Percentiles rank a stretch among this genome's conserved stretches.
These are phyloP conservation scores for Decorospora gaudefroyi DNA, from an alignment of 2,329 filamentous ascomycete genomes.

Conservation along the genomic window DNA sequence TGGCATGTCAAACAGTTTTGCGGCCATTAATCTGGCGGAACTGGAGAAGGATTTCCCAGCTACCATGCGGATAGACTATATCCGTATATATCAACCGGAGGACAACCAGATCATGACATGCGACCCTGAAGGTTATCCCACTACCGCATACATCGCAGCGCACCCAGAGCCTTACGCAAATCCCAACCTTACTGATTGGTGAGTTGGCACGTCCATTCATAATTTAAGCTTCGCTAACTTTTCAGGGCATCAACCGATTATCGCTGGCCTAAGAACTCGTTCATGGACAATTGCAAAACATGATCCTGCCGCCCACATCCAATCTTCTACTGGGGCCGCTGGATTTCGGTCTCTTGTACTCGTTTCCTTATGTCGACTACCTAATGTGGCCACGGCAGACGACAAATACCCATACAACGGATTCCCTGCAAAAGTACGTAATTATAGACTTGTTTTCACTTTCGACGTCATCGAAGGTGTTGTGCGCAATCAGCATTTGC, in stretches of 20 bases:
- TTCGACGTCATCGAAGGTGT: constrained; percentile 23
- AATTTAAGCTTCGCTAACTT: constrained; percentile 13
- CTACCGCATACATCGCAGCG: constrained; percentile 67
- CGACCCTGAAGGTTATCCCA: constrained; percentile 68
- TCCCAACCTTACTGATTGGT: constrained; percentile 67
- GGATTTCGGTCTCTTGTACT: constrained; percentile 20
- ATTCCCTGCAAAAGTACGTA: constrained; percentile 34
- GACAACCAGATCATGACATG: constrained; percentile 64
- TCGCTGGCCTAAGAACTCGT: constrained; percentile 64
- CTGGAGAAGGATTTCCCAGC: constrained; percentile 61
- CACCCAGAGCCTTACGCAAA: constrained; percentile 67
- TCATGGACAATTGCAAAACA: constrained; percentile 60
- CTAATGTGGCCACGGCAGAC: constrained; percentile 37
- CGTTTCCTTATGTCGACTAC: constrained; percentile 26
- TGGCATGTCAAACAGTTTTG: constrained; percentile 70
- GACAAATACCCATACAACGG: constrained; percentile 33
- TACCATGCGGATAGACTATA: constrained; percentile 69
- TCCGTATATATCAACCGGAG: constrained; percentile 70
- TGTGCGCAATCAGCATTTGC: constrained; percentile 28
- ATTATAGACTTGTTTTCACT: constrained; percentile 35
- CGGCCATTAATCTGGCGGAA: constrained; percentile 62
- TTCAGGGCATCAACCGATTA: constrained; percentile 57
- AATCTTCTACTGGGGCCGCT: constrained; percentile 21
- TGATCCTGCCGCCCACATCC: constrained; percentile 12
- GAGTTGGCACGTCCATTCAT: constrained; percentile 32